Conservation (phyloP, 2,329 filamentous ascomycete genomes). For the Fusarium metavorans region DNA sequence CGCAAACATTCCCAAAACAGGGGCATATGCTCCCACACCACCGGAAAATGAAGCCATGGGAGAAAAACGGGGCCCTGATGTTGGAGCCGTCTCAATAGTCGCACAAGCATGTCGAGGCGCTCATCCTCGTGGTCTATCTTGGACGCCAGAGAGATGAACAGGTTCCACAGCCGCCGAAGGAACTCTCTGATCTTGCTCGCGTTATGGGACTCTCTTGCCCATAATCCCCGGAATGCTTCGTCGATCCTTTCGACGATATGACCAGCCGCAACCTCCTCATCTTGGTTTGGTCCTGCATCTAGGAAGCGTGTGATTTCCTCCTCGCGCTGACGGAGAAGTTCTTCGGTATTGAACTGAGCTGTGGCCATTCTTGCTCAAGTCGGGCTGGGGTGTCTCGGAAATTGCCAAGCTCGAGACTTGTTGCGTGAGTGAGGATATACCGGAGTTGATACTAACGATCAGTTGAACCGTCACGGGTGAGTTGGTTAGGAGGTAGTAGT, state of each 20-base stretch:
- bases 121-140: slow-evolving; percentile 44
- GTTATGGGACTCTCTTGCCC: not conserved
- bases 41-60: slow-evolving; percentile 44
- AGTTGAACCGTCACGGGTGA: not conserved
- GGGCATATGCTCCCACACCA: slow-evolving; percentile 48
- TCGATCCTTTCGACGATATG: not conserved
- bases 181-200: slow-evolving; percentile 17
- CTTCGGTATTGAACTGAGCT: not conserved
- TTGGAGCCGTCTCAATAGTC: slow-evolving; percentile 22
- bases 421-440: not conserved
- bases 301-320: not conserved
- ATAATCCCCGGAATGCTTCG: not conserved
- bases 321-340: not conserved
- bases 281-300: not conserved
- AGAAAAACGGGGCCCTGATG: not conserved
- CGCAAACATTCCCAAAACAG: slow-evolving; percentile 47
- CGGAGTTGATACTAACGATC: not conserved
- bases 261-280: not conserved
- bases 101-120: slow-evolving; percentile 41
- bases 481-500: not conserved
- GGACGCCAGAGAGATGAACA: slow-evolving; percentile 41
- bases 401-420: not conserved
- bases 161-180: slow-evolving; percentile 48
- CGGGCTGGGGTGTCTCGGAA: not conserved
- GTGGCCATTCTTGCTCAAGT: not conserved